Evolutionary conservation across 169 alveolate species (phyloP).

Genomic region (Plasmodium coatneyi): DNA sequence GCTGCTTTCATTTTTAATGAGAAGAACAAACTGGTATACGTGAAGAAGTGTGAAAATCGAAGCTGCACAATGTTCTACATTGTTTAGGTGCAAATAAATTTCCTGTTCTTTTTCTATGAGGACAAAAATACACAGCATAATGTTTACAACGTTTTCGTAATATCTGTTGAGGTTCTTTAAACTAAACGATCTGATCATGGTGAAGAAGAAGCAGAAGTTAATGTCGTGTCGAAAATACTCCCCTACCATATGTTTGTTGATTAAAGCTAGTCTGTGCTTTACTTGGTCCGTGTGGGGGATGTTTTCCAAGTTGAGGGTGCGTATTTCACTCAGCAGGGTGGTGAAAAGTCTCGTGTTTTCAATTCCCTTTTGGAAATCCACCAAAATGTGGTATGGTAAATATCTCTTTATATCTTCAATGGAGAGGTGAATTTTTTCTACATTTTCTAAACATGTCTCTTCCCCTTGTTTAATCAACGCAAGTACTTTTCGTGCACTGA

Average conservation of each 20-base stretch:
- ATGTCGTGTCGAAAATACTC: not conserved
- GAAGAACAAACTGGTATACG: conserved; percentile 17
- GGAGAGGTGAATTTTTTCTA: conserved; percentile 12
- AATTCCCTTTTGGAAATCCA: conserved; percentile 21
- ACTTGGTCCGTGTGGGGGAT: not conserved
- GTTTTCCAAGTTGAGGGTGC: not conserved
- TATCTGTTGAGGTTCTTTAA: conserved; percentile 30
- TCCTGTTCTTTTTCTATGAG: conserved; percentile 40
- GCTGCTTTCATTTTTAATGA: conserved; percentile 37
- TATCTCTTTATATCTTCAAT: conserved; percentile 1
- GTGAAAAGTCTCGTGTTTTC: not conserved
- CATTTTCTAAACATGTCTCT: not conserved
- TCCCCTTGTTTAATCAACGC: conserved; percentile 26
- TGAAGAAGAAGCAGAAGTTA: not conserved
- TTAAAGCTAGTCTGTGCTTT: not conserved
- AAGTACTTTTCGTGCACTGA: conserved; percentile 28
- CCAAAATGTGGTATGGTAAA: conserved; percentile 32
- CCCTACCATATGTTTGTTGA: not conserved
- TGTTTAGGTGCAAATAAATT: conserved; percentile 23
- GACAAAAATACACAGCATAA: conserved; percentile 17
- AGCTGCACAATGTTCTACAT: not conserved
- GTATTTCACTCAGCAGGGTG: not conserved
- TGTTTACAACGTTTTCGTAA: conserved; percentile 36
- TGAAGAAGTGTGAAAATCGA: conserved; percentile 13
- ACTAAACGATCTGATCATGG: conserved; percentile 28